Conservation (phyloP, 148 eudicot genomes). For the Fallopia convolvulus region DNA sequence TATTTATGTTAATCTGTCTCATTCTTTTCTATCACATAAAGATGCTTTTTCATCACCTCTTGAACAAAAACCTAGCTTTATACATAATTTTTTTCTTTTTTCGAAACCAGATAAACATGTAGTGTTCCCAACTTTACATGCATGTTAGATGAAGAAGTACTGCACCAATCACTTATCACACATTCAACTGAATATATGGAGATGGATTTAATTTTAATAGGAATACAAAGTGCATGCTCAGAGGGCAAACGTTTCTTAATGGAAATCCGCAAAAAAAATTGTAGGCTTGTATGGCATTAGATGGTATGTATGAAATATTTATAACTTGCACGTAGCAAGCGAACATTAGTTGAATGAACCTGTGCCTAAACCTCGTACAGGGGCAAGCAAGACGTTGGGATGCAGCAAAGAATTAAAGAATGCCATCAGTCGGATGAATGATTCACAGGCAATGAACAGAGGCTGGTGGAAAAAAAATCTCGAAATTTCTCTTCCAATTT, state of each 20-base stretch:
- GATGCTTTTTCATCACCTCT: too few species aligned
- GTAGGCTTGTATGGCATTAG: background rate
- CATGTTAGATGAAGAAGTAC: too few species aligned
- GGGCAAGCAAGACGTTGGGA: background rate
- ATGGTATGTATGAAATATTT: background rate
- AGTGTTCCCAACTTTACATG: too few species aligned
- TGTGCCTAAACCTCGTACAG: background rate
- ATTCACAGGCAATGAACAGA: background rate
- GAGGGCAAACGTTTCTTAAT: background rate
- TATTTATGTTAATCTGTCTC: too few species aligned
- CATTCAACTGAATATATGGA: too few species aligned
- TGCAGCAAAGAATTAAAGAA: background rate
- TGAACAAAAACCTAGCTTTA: too few species aligned
- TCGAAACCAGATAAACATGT: too few species aligned
- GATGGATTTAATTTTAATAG: too few species aligned
- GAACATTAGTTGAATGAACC: background rate
- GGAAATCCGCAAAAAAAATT: background rate
- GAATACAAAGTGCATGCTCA: too few species aligned
- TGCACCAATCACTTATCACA: too few species aligned
- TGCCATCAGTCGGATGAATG: conserved; percentile 5
- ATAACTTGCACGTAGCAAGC: background rate
- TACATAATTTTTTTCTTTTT: too few species aligned
- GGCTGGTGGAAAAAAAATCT: background rate
- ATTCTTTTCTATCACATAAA: too few species aligned
- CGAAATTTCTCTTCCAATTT: background rate